Conservation (phyloP, 257 asterid species). For the Penstemon davidsonii region DNA sequence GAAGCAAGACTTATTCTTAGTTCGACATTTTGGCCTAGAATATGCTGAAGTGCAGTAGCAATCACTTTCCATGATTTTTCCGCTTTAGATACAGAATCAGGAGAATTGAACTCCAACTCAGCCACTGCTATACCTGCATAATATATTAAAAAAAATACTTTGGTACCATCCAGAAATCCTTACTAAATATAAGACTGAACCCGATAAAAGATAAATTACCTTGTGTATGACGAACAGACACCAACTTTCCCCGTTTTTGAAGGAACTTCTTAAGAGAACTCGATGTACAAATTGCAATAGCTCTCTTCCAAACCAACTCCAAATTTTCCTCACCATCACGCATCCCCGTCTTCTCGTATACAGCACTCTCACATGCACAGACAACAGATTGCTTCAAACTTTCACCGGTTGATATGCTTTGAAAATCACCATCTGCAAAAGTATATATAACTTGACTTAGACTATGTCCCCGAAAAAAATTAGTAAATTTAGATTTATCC, state of each 20-base stretch:
- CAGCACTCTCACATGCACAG: constrained; percentile 43
- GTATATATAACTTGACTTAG: background rate
- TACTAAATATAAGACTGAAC: background rate
- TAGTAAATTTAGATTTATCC: background rate
- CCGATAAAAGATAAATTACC: constrained; percentile 38
- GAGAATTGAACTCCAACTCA: constrained; percentile 66
- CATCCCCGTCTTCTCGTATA: constrained; percentile 34
- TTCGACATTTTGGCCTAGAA: constrained; percentile 71
- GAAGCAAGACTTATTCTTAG: constrained; percentile 55
- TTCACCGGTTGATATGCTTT: constrained; percentile 69
- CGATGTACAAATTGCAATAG: constrained; percentile 52
- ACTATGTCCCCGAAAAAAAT: background rate
- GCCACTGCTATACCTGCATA: constrained; percentile 72
- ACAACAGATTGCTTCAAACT: constrained; percentile 56
- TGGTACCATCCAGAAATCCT: too few species aligned
- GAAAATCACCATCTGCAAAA: constrained; percentile 60
- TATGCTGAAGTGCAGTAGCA: constrained; percentile 73
- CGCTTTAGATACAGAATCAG: constrained; percentile 64
- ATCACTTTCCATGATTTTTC: constrained; percentile 85
- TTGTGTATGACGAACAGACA: constrained; percentile 52
- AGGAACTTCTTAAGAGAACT: constrained; percentile 60
- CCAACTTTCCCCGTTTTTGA: constrained; percentile 61
- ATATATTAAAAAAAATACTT: too few species aligned
- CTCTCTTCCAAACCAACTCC: constrained; percentile 64
- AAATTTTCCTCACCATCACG: constrained; percentile 45